These are phyloP conservation scores for Ophiosphaerella herpotricha DNA, from an alignment of 2,329 filamentous ascomycete genomes.

Conservation along the genomic window DNA sequence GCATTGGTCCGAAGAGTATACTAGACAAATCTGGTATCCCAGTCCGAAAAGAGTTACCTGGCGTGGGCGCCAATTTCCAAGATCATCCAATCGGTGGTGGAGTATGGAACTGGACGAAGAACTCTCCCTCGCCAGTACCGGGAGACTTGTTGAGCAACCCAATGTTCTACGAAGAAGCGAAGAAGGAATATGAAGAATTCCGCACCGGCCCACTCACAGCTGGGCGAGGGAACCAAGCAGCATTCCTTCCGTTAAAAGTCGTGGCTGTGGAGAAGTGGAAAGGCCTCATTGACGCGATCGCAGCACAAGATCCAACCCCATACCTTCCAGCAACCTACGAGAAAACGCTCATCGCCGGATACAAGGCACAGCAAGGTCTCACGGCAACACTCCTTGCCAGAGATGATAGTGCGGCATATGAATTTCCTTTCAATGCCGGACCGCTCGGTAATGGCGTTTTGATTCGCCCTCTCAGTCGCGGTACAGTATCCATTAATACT, in stretches of 20 bases:
- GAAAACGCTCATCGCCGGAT: constrained; percentile 6
- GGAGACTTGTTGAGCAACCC: constrained; percentile 7
- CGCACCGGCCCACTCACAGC: constrained; percentile 19
- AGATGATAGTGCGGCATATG: constrained; percentile 25
- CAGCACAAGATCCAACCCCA: constrained; percentile 8
- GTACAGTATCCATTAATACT: constrained; percentile 41
- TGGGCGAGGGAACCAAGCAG: constrained; percentile 14
- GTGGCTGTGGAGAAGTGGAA: constrained; percentile 5
- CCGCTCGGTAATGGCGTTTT: constrained; percentile 9
- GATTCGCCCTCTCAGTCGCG: constrained; percentile 34
- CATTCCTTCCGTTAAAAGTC: constrained; percentile 15
- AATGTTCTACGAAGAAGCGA: constrained; percentile 24
- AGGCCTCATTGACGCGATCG: constrained; percentile 8
- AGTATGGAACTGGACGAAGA: constrained; percentile 10
- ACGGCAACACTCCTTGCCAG: constrained; percentile 19
- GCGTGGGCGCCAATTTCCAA: constrained; percentile 41
- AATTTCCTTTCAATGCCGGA: constrained; percentile 22
- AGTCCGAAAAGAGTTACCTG: constrained; percentile 25
- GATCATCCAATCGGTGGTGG: constrained; percentile 24
- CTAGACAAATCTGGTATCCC: constrained; percentile 24
- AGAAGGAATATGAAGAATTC: constrained; percentile 9
- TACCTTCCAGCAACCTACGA: constrained; percentile 16
- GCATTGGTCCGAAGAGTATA: constrained; percentile 19
- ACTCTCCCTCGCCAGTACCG: not conserved
- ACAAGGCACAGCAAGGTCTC: constrained; percentile 24